Conservation (phyloP, 345 rosid genomes). For the Passiflora organensis region DNA sequence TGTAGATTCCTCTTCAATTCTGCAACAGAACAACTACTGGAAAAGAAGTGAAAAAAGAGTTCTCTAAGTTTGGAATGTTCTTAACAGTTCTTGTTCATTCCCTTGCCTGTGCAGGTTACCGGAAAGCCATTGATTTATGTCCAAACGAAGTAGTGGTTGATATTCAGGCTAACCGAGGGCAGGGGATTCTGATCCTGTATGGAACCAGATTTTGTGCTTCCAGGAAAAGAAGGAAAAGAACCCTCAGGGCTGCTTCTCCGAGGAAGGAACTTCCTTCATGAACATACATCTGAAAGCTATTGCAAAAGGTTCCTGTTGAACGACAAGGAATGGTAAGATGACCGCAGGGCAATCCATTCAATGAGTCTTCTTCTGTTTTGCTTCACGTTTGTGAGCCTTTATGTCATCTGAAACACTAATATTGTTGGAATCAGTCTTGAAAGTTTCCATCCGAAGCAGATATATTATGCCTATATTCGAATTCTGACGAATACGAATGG, state of each 20-base stretch:
- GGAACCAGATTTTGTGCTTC: conserved; percentile 1
- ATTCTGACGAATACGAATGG: too few relatives aligned
- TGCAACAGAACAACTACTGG: not conserved
- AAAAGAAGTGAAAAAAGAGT: not conserved
- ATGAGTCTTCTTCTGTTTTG: not conserved
- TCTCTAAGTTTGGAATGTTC: too few relatives aligned
- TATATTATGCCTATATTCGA: too few relatives aligned
- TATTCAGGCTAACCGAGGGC: not conserved
- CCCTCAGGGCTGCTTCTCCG: not conserved
- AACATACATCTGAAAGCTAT: conserved; percentile 5
- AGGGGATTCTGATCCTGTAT: conserved; percentile 1
- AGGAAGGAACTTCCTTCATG: not conserved
- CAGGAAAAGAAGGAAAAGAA: conserved; percentile 10
- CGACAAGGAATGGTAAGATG: conserved; percentile 7
- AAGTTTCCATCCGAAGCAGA: too few relatives aligned
- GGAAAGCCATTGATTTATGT: conserved; percentile 59
- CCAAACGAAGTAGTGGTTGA: not conserved
- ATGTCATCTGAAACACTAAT: not conserved
- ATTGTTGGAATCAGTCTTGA: too few relatives aligned
- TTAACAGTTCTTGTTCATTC: conserved; percentile 2
- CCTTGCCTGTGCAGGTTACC: conserved; percentile 60
- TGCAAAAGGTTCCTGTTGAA: not conserved
- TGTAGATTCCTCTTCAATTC: not conserved
- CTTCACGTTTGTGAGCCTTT: conserved; percentile 2
- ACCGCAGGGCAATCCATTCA: not conserved